Evolutionary conservation across 768 basidiomycete genomes (phyloP).

Genomic region (Suillus plorans): DNA sequence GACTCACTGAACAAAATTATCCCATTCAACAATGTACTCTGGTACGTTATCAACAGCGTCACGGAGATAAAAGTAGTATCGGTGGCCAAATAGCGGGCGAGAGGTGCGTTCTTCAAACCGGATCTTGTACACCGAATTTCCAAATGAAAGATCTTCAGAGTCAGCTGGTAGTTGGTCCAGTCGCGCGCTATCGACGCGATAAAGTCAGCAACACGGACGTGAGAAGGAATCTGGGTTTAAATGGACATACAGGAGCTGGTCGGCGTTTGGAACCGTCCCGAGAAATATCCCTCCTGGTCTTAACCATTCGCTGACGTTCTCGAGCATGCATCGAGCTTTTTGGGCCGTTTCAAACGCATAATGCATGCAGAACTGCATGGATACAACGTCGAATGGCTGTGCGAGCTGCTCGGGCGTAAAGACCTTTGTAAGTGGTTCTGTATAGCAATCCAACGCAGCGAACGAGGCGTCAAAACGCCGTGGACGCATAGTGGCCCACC

Average conservation of each 20-base stretch:
- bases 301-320: conserved; percentile 81
- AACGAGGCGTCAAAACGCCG: conserved; percentile 78
- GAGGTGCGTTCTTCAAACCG: conserved; percentile 73
- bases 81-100: conserved; percentile 77
- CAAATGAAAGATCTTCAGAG: conserved; percentile 73
- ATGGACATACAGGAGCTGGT: conserved; percentile 71
- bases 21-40: conserved; percentile 97
- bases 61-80: conserved; percentile 89
- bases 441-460: conserved; percentile 87
- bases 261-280: conserved; percentile 94
- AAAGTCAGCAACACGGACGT: background rate
- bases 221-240: conserved; percentile 2
- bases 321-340: conserved; percentile 90
- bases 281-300: conserved; percentile 88
- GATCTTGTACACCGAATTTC: conserved; percentile 89
- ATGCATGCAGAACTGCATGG: conserved; percentile 99
- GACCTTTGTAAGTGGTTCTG: conserved; percentile 65
- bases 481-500: conserved; percentile 54
- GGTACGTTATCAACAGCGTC: conserved; percentile 98
- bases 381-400: conserved; percentile 88
- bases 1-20: conserved; percentile 80
- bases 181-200: conserved; percentile 48
- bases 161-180: conserved; percentile 70
- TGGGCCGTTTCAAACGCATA: conserved; percentile 93
- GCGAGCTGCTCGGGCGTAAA: conserved; percentile 61